These are phyloP conservation scores for Mucor velutinosus DNA, from an alignment of 371 early-diverging fungal genomes.

Conservation along the genomic window DNA sequence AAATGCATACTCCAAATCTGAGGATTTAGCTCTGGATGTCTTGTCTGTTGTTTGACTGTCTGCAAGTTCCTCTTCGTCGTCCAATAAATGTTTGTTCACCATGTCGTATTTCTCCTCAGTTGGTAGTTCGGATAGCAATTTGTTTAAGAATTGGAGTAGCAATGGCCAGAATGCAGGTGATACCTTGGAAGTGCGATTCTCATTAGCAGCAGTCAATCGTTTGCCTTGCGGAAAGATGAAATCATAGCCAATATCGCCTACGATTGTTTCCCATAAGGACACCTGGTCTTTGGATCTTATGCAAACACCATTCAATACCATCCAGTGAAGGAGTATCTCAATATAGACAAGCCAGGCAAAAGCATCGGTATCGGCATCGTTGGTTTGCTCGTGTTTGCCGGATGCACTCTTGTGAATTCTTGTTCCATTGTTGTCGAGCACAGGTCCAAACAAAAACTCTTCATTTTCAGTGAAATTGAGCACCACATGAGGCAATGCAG, in stretches of 20 bases:
- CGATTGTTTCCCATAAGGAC: slow-evolving; percentile 37
- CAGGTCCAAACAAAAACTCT: slow-evolving; percentile 24
- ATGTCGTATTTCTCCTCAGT: slow-evolving; percentile 36
- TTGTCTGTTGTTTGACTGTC: neutral
- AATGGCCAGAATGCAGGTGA: slow-evolving; percentile 43
- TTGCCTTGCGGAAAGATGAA: slow-evolving; percentile 11
- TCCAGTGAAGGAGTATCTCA: slow-evolving; percentile 49
- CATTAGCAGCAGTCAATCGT: neutral
- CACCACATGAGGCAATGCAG: slow-evolving; percentile 20
- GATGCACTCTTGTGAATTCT: neutral
- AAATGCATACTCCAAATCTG: slow-evolving; percentile 17
- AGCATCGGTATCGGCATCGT: neutral
- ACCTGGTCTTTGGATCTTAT: neutral
- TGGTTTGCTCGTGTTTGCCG: neutral
- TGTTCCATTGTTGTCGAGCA: neutral
- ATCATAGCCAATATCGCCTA: slow-evolving; percentile 24
- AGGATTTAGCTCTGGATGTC: neutral
- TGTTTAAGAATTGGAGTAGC: slow-evolving; percentile 36
- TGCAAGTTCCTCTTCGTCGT: slow-evolving; percentile 5
- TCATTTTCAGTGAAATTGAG: slow-evolving; percentile 14
- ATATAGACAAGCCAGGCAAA: slow-evolving; percentile 45
- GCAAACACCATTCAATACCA: slow-evolving; percentile 40
- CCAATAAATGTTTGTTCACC: slow-evolving; percentile 37
- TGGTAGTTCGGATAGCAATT: slow-evolving; percentile 29
- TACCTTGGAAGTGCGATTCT: slow-evolving; percentile 12